phyloP scores from a whole-genome alignment of 1,139 yeast species.

The Pichia sp. region DNA sequence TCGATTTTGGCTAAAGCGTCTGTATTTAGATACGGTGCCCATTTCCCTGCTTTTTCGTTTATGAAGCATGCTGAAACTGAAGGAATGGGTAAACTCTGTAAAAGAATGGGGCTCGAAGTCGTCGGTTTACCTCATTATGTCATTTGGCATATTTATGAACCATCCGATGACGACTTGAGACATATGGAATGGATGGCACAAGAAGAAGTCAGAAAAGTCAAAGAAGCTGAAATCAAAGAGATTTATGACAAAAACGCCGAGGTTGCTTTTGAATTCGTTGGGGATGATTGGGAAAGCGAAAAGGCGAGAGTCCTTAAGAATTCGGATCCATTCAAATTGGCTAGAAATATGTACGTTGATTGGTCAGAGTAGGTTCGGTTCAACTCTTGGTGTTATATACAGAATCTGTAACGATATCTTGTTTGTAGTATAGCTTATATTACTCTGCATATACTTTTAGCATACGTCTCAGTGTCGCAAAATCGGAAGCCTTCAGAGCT shows the following conservation, averaged over 20 bases:
- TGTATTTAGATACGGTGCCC: constrained; percentile 75
- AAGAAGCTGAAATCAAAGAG: constrained; percentile 50
- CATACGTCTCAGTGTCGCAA: too few relatives aligned
- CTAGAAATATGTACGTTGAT: constrained; percentile 46
- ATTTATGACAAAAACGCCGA: constrained; percentile 72
- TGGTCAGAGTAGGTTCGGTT: constrained; percentile 33
- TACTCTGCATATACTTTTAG: too few relatives aligned
- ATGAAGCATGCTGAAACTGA: constrained; percentile 90
- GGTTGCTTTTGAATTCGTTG: constrained; percentile 68
- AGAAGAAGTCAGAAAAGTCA: constrained; percentile 70
- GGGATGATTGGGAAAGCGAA: constrained; percentile 60
- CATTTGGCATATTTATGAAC: constrained; percentile 82
- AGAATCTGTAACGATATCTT: too few relatives aligned
- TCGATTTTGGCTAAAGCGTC: constrained; percentile 75
- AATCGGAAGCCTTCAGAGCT: too few relatives aligned
- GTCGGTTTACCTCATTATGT: constrained; percentile 89
- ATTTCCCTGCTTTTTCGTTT: constrained; percentile 84
- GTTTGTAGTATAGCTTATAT: too few relatives aligned
- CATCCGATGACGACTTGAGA: constrained; percentile 84
- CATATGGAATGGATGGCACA: constrained; percentile 98
- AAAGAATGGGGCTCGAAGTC: constrained; percentile 68
- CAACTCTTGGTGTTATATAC: neutral
- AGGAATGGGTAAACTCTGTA: constrained; percentile 86
- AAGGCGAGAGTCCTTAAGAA: constrained; percentile 60
- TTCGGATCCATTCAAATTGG: constrained; percentile 48